Evolutionary conservation across 2,329 filamentous ascomycete species (phyloP), one percentile per base, ranked within the genome.

Genomic region (Venturia effusa): DNA sequence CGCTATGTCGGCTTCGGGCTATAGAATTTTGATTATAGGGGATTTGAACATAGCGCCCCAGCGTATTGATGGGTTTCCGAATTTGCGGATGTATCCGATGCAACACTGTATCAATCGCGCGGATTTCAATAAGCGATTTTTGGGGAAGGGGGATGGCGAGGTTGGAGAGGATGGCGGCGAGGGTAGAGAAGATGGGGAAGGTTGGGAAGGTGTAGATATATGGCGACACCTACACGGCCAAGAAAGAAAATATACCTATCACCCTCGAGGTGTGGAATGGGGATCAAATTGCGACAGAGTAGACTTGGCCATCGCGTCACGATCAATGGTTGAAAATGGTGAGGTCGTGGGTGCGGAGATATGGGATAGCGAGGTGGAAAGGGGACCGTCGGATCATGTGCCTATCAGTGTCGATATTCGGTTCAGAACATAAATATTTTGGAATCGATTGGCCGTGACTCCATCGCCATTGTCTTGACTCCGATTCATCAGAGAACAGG

Each of bases 311-410:
- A 70, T 84, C 64, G 74, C 75, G 22, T 82, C 78, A 4, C 72
- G 67, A 61, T 65, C 59, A 0, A 66, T 81, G 11, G 74, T 75
- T 63, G 74, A 79, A 32, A 72, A 72, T 41, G 71, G 72, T 4
- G 68, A 70, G 61, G 65, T 80, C 4, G 69, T 64, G 17, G 70
- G 68, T 17, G 75, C 74, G 57, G 77, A 74, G 4, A 79, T 80
- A 19, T 70, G 76, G 64, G 77, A 78, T 34, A 77, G 70, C 30
- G 67, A 72, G 19, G 68, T 66, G 65, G 81, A 83, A 66, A 73
- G 81, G 45, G 80, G 80, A 0, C 74, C 77, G 1, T 83, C 81
- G 69, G 81, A 84, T 71, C 81, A 83, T 72, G 79, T 81, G 19
- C 81, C 81, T 0, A 68, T 84, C 6, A 81, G 75, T 74, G 75